These are phyloP conservation scores for Populus simonii DNA, from an alignment of 345 rosid species.

Conservation along the genomic window DNA sequence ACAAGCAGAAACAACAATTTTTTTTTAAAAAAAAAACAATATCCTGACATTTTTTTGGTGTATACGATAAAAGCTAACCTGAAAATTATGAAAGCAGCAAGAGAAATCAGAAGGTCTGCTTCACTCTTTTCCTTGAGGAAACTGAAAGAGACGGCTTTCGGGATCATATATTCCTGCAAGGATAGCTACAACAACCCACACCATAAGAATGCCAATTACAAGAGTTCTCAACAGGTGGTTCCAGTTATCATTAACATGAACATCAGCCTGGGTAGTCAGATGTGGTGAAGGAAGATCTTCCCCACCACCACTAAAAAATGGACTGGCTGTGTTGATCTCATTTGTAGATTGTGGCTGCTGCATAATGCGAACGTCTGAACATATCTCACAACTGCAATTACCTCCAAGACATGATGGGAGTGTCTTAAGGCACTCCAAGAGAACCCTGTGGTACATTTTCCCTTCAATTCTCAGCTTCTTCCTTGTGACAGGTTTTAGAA, in stretches of 20 bases:
- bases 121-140: constrained; percentile 11
- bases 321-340: constrained; percentile 20
- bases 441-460: constrained; percentile 50
- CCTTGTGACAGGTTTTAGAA: constrained; percentile 70
- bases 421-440: constrained; percentile 56
- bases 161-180: constrained; percentile 58
- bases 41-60: no score
- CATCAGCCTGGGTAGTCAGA: constrained; percentile 26
- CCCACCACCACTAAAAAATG: constrained; percentile 27
- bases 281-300: constrained; percentile 25
- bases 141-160: constrained; percentile 48
- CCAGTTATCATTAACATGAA: constrained; percentile 37
- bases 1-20: background rate
- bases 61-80: background rate
- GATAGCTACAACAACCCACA: constrained; percentile 53
- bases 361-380: constrained; percentile 34
- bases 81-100: background rate
- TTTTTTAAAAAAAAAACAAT: no score
- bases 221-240: constrained; percentile 56
- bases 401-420: constrained; percentile 89
- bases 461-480: constrained; percentile 89
- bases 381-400: constrained; percentile 60
- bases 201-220: constrained; percentile 59
- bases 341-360: constrained; percentile 14
- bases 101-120: background rate